Evolutionary conservation across 257 asterid genomes (phyloP).

Genomic region (Parsonsia alboflavescens): DNA sequence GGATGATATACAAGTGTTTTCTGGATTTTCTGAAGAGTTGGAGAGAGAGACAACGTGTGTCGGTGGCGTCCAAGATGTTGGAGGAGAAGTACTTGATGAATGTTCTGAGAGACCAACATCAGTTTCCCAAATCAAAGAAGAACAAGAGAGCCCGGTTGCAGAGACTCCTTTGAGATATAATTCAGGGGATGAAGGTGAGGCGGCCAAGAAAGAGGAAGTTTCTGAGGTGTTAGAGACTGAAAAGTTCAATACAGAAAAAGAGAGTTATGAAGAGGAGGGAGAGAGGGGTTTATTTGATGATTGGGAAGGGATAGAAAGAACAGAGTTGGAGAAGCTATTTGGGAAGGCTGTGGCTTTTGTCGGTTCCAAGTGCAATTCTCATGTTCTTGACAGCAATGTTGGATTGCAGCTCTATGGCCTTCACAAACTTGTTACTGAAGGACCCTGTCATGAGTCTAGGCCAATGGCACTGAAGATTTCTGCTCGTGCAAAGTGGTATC

Average conservation of each 20-base stretch:
- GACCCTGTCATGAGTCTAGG: conserved; percentile 48
- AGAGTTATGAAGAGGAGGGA: conserved; percentile 4
- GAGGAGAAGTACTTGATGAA: conserved; percentile 11
- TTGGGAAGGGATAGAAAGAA: conserved; percentile 81
- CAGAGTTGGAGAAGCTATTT: conserved; percentile 54
- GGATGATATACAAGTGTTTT: background rate
- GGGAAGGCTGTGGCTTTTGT: conserved; percentile 58
- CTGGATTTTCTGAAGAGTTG: conserved; percentile 2
- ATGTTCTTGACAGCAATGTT: conserved; percentile 29
- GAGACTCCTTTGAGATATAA: background rate
- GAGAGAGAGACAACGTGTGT: conserved; percentile 1
- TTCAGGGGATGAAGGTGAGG: conserved; percentile 8
- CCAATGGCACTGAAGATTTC: conserved; percentile 55
- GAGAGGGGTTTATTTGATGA: conserved; percentile 37
- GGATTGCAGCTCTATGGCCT: conserved; percentile 48
- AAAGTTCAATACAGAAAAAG: background rate
- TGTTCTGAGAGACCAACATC: conserved; percentile 9
- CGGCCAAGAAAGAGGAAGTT: conserved; percentile 2
- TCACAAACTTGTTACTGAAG: conserved; percentile 54
- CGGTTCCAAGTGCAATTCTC: conserved; percentile 32
- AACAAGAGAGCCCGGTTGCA: background rate
- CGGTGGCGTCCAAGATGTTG: conserved; percentile 5
- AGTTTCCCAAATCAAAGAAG: conserved; percentile 14
- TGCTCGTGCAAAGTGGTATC: conserved; percentile 66
- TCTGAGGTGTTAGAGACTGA: conserved; percentile 16